Percentiles rank a stretch among this genome's conserved stretches.
These are phyloP conservation scores for Coemansia sp. DNA, from an alignment of 192 early-diverging fungal species.

Conservation along the genomic window DNA sequence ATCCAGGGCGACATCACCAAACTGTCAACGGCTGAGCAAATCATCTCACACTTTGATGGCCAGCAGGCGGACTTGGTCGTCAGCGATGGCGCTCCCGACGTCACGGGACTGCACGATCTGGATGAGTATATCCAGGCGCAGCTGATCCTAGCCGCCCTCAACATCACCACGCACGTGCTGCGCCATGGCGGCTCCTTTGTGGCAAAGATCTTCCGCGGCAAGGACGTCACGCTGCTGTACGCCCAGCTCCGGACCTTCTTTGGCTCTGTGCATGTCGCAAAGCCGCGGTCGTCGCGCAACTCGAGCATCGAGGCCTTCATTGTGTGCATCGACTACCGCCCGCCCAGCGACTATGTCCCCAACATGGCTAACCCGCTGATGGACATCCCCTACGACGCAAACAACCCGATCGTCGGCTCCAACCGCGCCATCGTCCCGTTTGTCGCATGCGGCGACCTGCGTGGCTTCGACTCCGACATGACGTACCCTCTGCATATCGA, in stretches of 20 bases:
- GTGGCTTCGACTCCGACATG: slow-evolving; percentile 86
- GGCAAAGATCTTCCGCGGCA: slow-evolving; percentile 97
- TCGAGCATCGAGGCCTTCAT: slow-evolving; percentile 94
- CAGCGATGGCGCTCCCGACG: slow-evolving; percentile 95
- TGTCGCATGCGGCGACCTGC: slow-evolving; percentile 88
- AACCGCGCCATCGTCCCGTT: slow-evolving; percentile 87
- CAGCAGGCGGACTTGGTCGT: slow-evolving; percentile 90
- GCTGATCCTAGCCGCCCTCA: slow-evolving; percentile 90
- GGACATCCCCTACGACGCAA: slow-evolving; percentile 75
- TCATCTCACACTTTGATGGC: slow-evolving; percentile 88
- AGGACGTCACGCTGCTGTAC: slow-evolving; percentile 90
- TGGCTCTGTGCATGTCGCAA: slow-evolving; percentile 83
- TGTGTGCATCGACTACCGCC: slow-evolving; percentile 88
- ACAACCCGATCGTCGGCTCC: slow-evolving; percentile 66
- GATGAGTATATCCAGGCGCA: slow-evolving; percentile 99
- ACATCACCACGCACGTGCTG: slow-evolving; percentile 95
- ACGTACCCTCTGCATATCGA: slow-evolving; percentile 73
- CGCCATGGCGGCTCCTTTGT: slow-evolving; percentile 91
- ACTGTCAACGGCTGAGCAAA: slow-evolving; percentile 85
- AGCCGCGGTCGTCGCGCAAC: slow-evolving; percentile 92
- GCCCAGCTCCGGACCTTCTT: slow-evolving; percentile 94
- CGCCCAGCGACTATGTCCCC: slow-evolving; percentile 81
- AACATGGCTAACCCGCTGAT: slow-evolving; percentile 91
- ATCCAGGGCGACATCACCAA: slow-evolving; percentile 99
- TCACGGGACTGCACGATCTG: slow-evolving; percentile 97